These are phyloP conservation scores for Endothia cerciana DNA, from an alignment of 2,329 filamentous ascomycete species.

Conservation along the genomic window DNA sequence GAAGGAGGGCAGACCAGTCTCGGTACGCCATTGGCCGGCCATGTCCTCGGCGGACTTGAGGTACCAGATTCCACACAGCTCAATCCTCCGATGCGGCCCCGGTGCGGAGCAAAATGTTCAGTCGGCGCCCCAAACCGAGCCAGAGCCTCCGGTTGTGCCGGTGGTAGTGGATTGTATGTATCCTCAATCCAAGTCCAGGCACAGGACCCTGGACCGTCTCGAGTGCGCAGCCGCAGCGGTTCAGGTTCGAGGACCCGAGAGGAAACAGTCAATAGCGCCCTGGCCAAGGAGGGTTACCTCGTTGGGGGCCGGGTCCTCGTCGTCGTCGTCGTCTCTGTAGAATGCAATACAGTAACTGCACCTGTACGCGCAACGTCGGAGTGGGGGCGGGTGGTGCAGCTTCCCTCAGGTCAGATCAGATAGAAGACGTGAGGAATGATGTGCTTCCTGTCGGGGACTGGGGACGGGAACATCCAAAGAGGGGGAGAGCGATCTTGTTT, in stretches of 20 bases:
- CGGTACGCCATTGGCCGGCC: slow-evolving; percentile 21
- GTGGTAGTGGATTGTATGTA: neutral
- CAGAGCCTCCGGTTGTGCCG: slow-evolving; percentile 1
- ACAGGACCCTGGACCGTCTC: neutral
- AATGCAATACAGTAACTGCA: neutral
- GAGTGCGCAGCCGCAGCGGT: neutral
- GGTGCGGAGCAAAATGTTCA: neutral
- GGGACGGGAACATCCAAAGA: too few relatives aligned
- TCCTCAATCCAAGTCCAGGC: neutral
- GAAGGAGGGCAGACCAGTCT: slow-evolving; percentile 35
- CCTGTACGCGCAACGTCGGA: neutral
- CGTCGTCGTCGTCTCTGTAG: neutral
- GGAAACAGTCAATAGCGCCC: neutral
- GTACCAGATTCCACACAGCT: neutral
- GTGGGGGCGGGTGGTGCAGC: neutral
- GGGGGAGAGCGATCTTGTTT: neutral
- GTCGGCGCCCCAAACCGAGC: neutral
- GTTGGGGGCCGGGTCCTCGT: neutral
- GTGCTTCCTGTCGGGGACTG: neutral
- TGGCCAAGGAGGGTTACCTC: neutral
- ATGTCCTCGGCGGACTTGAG: neutral
- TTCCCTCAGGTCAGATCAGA: neutral
- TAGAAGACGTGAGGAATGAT: neutral
- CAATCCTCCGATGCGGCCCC: neutral
- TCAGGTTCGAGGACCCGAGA: neutral